Base-by-base conservation (phyloP, 2,329 filamentous ascomycete species). In the Neocatenulostroma microsporum region DNA sequence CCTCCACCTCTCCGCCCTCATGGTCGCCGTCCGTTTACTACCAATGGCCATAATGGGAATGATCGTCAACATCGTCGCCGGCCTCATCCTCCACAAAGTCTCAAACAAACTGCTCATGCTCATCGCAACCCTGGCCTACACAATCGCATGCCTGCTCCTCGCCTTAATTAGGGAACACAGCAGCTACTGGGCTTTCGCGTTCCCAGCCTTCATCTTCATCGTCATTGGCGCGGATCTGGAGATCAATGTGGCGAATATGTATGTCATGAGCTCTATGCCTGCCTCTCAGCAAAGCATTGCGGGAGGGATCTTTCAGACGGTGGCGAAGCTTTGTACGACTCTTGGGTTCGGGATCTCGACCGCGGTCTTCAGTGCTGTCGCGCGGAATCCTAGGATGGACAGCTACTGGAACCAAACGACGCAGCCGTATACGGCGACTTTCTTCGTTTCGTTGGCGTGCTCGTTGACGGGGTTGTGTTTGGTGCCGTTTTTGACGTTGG, bases 231-330 rank as follows among this genome's bases (percentile, higher is more conserved):
- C 78, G 0, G 80, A 83, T 51, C 72, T 84, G 21, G 73, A 82
- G 39, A 83, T 82, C 56, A 81, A 82, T 41, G 78, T 83, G 15
- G 72, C 74, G 3, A 83, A 84, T 69, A 79, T 83, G 71, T 83
- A 82, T 45, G 78, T 83, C 36, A 74, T 82, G 67, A 77, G 74
- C 3, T 74, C 74, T 0, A 69, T 83, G 35, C 76, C 77, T 0
- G 56, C 63, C 1, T 64, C 72, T 12, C 73, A 80, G 45, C 77
- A 84, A 47, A 76, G 74, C 0, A 69, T 82, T 10, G 78, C 78
- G 0, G 78, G 79, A 5, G 78, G 77, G 1, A 74, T 84, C 26
- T 77, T 83, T 50, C 80, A 82, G 54, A 82, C 80, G 3, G 66
- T 79, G 15, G 74, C 74, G 27, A 71, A 77, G 39, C 62, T 82